Conservation (phyloP, 352 stramenopile genomes). For the Phytophthora sp. region DNA sequence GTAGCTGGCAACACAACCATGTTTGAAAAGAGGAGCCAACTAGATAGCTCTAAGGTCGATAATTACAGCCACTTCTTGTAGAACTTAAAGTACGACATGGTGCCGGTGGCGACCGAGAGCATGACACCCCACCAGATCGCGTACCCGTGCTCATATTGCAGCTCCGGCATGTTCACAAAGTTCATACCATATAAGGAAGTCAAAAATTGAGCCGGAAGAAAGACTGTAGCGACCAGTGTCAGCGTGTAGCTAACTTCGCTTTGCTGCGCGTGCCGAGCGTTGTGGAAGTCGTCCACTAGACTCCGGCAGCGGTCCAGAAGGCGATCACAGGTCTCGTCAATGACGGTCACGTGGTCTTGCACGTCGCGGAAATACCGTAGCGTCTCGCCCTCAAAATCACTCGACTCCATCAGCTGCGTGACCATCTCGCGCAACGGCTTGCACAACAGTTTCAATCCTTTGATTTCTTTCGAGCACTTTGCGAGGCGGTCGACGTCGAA, state of each 20-base stretch:
- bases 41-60: no score
- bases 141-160: conserved; percentile 80
- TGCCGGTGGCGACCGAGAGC: conserved; percentile 48
- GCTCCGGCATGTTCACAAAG: conserved; percentile 88
- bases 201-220: conserved; percentile 87
- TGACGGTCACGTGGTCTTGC: conserved; percentile 83
- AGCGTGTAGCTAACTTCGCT: conserved; percentile 84
- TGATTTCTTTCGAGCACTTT: conserved; percentile 71
- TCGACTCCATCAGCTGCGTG: conserved; percentile 69
- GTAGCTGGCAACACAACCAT: no score
- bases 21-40: no score
- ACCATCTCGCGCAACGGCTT: conserved; percentile 79
- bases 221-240: conserved; percentile 82
- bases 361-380: conserved; percentile 85
- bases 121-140: conserved; percentile 79
- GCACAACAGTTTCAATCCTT: conserved; percentile 74
- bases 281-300: conserved; percentile 75
- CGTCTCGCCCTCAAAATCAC: conserved; percentile 76
- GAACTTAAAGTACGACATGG: conserved; percentile 68
- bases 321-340: conserved; percentile 83
- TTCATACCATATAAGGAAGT: conserved; percentile 92
- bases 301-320: conserved; percentile 73
- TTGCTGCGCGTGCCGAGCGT: conserved; percentile 64
- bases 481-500: conserved; percentile 72
- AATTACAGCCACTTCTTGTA: conserved; percentile 79